These are phyloP conservation scores for Micractinium sp. DNA, from an alignment of 139 green algal genomes.

Conservation along the genomic window DNA sequence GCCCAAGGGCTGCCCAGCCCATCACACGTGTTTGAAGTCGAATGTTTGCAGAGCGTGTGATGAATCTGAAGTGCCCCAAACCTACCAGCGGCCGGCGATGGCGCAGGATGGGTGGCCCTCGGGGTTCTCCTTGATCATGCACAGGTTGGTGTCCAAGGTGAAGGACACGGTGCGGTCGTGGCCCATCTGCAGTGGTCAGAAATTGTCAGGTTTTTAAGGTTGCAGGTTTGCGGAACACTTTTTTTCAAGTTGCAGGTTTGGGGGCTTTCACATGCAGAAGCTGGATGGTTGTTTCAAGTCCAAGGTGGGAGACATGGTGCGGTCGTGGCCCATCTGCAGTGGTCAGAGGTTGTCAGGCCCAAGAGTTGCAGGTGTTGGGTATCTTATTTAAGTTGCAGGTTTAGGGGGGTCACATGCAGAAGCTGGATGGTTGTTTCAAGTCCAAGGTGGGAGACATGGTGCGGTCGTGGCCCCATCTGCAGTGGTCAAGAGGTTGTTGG, in stretches of 20 bases:
- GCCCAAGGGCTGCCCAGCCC: too few species aligned
- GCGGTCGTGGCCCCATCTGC: too few species aligned
- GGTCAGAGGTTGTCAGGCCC: neutral
- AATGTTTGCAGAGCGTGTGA: too few species aligned
- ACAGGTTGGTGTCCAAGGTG: conserved; percentile 95
- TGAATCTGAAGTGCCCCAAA: neutral
- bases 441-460: too few species aligned
- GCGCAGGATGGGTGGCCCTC: conserved; percentile 80
- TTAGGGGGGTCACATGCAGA: neutral
- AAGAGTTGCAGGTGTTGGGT: too few species aligned
- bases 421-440: neutral
- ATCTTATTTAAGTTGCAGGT: neutral
- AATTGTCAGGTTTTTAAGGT: too few species aligned
- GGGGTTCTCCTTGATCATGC: conserved; percentile 97
- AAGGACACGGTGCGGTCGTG: conserved; percentile 93
- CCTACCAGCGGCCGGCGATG: conserved; percentile 53
- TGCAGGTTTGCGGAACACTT: too few species aligned
- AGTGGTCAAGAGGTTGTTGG: too few species aligned
- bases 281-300: neutral
- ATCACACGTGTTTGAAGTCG: neutral
- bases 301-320: neutral
- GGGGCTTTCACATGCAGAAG: neutral
- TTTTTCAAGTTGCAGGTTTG: neutral
- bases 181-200: conserved; percentile 80
- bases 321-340: conserved; percentile 34